Base-by-base conservation (phyloP, 495 filamentous ascomycete species). In the Penicillium canescens region DNA sequence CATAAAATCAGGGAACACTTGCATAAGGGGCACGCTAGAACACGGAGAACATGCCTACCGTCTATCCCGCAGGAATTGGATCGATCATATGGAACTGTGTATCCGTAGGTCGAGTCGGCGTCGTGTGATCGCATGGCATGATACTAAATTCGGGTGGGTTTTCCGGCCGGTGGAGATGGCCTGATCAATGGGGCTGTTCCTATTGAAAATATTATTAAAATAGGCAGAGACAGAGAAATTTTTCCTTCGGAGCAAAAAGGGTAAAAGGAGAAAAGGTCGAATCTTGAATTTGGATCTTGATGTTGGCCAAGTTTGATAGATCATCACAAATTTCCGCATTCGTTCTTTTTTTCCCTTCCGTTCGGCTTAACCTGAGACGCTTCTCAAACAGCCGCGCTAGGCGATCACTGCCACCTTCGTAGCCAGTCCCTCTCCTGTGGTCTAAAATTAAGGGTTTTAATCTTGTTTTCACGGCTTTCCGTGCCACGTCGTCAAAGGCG, bases 41-140 rank as follows among this genome's bases (percentile, higher is more conserved):
- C 10, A 42, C 24, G 20, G 18, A 23, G 20, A 42, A 42, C 20
- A 8, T 20, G 18, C 6, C 40, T 13, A 13, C 46, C 11, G 10
- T 34, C 13, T 36, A 13, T 7, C 34, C 34, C 34, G 34, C 14
- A 37, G 9, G 8, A 12, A 26, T 42, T 18, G 20, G 10, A 42
- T 42, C 40, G 21, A 24, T 42, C 40, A 42, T 37, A 7, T 13
- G 3, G 4, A 50, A 1, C n/a, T 2, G 23, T 2, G 23, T 9
- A n/a, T 51, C 20, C 28, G 28, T 7, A 8, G 28, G 34, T 43
- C 8, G 16, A 50, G 42, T 31, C 21, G 9, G 12, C 6, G 10
- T 44, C 54, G 48, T 33, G 37, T 61, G 60, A 57, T 61, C 43
- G 35, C 40, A 48, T 61, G 61, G 58, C 55, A 31, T 58, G 61